phyloP scores from a whole-genome alignment of 345 rosid genomes.

The Excoecaria agallocha region DNA sequence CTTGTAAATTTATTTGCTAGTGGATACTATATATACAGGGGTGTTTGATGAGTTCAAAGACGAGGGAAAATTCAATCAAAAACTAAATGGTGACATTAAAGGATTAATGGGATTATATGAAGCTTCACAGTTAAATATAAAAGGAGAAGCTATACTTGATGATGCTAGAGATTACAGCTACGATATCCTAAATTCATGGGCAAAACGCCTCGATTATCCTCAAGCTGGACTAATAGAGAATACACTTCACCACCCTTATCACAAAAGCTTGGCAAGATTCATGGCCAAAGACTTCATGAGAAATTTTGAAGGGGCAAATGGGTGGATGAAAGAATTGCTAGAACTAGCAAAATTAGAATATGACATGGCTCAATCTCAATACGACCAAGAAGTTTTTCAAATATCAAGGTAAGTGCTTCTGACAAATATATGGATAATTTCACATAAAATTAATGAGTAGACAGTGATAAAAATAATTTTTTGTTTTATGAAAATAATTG shows the following conservation, averaged over 20 bases:
- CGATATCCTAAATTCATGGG: slow-evolving; percentile 23
- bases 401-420: slow-evolving; percentile 19
- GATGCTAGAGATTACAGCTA: slow-evolving; percentile 3
- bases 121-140: neutral
- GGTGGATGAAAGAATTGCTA: slow-evolving; percentile 33
- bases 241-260: slow-evolving; percentile 37
- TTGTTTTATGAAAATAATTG: too few species aligned
- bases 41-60: too few species aligned
- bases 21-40: too few species aligned
- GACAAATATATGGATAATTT: too few species aligned
- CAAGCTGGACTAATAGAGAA: slow-evolving; percentile 20
- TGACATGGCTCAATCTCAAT: slow-evolving; percentile 27
- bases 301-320: slow-evolving; percentile 13
- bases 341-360: slow-evolving; percentile 38
- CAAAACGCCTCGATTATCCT: slow-evolving; percentile 5
- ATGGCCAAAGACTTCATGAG: slow-evolving; percentile 22
- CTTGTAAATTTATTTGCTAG: too few species aligned
- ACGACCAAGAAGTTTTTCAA: slow-evolving; percentile 35
- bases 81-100: too few species aligned
- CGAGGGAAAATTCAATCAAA: too few species aligned
- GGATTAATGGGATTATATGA: too few species aligned
- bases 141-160: neutral
- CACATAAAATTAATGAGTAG: too few species aligned
- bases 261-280: slow-evolving; percentile 39
- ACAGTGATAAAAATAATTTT: too few species aligned